These are phyloP conservation scores for Cryptococcus jaspeensis DNA, from an alignment of 1,284 basidiomycete species.

Conservation along the genomic window DNA sequence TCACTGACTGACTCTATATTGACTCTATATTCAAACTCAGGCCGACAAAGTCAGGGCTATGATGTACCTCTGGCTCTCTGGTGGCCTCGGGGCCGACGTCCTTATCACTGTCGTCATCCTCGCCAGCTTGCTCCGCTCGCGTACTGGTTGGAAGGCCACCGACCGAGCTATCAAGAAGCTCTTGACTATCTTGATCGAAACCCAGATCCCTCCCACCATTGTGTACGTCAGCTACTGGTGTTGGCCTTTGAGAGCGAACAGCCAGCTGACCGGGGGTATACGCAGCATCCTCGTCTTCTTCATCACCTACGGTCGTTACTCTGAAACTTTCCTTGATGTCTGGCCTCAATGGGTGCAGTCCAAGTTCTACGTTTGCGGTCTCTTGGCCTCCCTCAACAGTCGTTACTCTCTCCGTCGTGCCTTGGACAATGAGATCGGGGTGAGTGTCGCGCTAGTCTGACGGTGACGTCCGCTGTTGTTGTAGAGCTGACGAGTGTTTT, in stretches of 20 bases:
- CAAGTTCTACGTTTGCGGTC: slow-evolving; percentile 10
- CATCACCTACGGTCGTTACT: background rate
- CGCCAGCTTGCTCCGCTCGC: slow-evolving; percentile 6
- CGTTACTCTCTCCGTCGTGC: slow-evolving; percentile 6
- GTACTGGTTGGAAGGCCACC: slow-evolving; percentile 14
- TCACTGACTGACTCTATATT: background rate
- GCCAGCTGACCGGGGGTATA: background rate
- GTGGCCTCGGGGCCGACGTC: slow-evolving; percentile 1
- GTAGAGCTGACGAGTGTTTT: too few species aligned
- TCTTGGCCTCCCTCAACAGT: slow-evolving; percentile 17
- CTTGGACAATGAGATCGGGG: background rate
- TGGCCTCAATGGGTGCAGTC: slow-evolving; percentile 10
- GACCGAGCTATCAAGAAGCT: slow-evolving; percentile 13
- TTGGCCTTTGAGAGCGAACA: too few species aligned
- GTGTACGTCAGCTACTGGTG: too few species aligned
- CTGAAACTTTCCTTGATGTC: slow-evolving; percentile 2
- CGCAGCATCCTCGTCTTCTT: slow-evolving; percentile 8
- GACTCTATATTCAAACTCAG: background rate
- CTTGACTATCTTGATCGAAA: slow-evolving; percentile 8
- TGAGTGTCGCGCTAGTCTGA: slow-evolving; percentile 1
- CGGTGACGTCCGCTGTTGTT: too few species aligned
- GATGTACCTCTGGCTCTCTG: slow-evolving; percentile 2
- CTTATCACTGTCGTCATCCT: slow-evolving; percentile 10
- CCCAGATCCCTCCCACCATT: slow-evolving; percentile 12
- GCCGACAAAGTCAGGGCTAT: background rate